Conservation (phyloP, 1,284 basidiomycete species). For the Cutaneotrichosporon arboriforme region DNA sequence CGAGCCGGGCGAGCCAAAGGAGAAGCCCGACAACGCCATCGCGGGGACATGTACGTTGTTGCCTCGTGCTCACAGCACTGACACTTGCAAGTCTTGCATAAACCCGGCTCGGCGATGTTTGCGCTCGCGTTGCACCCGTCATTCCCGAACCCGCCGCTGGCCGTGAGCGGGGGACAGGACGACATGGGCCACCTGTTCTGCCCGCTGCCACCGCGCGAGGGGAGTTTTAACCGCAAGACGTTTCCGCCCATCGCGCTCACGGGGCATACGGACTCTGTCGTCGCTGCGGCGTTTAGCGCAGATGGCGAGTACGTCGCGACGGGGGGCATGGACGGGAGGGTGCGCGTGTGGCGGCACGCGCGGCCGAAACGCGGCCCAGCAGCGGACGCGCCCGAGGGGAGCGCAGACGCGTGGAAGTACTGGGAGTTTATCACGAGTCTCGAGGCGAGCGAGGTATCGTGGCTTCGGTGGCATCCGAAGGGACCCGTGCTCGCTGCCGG, state of each 20-base stretch:
- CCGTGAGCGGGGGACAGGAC: constrained; percentile 90
- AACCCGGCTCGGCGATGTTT: constrained; percentile 64
- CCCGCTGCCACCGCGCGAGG: constrained; percentile 27
- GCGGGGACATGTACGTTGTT: constrained; percentile 24
- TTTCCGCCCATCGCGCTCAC: constrained; percentile 74
- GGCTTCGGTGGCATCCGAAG: constrained; percentile 94
- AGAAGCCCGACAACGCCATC: constrained; percentile 23
- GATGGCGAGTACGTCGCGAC: constrained; percentile 91
- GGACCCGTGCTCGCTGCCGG: constrained; percentile 84
- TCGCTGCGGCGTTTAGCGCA: constrained; percentile 67
- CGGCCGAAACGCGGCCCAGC: constrained; percentile 5
- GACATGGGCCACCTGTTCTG: constrained; percentile 85
- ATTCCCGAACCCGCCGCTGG: constrained; percentile 71
- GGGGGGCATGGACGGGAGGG: constrained; percentile 94
- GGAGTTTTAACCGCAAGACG: constrained; percentile 54
- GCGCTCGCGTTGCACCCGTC: constrained; percentile 67
- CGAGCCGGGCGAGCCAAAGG: constrained; percentile 16
- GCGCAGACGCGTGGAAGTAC: constrained; percentile 53
- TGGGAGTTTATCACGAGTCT: constrained; percentile 95
- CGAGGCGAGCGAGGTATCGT: constrained; percentile 93
- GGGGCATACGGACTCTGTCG: constrained; percentile 90
- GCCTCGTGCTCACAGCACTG: neutral
- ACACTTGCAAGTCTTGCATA: constrained; percentile 44
- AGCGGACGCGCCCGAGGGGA: constrained; percentile 1
- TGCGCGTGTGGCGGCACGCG: constrained; percentile 83